These are phyloP conservation scores for Diplodia scrobiculata DNA, from an alignment of 2,329 filamentous ascomycete species.

Conservation along the genomic window DNA sequence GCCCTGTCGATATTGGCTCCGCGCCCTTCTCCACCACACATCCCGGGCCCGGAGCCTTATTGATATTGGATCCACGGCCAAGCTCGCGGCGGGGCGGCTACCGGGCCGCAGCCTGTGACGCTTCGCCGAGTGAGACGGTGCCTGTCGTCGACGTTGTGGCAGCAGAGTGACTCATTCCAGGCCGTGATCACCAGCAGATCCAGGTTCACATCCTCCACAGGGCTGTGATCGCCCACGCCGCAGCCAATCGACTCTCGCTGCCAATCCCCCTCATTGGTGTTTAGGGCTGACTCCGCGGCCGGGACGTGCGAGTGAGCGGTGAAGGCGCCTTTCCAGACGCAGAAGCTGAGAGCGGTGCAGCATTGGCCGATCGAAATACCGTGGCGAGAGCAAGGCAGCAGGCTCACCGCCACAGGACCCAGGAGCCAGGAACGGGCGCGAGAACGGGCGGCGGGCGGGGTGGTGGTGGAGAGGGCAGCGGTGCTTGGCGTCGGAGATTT, in stretches of 20 bases:
- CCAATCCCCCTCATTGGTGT: conserved; percentile 16
- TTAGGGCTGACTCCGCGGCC: conserved; percentile 19
- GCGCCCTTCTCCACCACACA: conserved; percentile 9
- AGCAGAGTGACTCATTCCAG: conserved; percentile 11
- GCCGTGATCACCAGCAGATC: conserved; percentile 21
- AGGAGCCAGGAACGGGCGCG: not conserved
- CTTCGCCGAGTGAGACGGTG: conserved; percentile 11
- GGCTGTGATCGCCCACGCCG: conserved; percentile 21
- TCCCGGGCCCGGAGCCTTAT: conserved; percentile 4
- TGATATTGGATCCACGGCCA: conserved; percentile 23
- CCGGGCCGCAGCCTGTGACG: conserved; percentile 5
- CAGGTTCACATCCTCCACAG: conserved; percentile 26
- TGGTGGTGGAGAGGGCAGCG: not conserved
- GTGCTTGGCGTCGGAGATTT: not conserved
- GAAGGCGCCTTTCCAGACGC: conserved; percentile 5
- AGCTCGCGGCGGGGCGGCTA: conserved; percentile 17
- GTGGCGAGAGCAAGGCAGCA: not conserved
- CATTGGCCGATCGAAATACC: conserved; percentile 23
- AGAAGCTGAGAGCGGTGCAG: conserved; percentile 20
- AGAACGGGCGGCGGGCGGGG: too few relatives aligned
- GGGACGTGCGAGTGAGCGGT: conserved; percentile 26
- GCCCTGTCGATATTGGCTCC: conserved; percentile 24
- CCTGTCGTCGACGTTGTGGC: too few relatives aligned
- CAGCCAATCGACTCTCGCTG: not conserved
- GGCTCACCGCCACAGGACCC: conserved; percentile 14